Conservation (phyloP, 75 land plant species). For the Pinus tabuliformis region DNA sequence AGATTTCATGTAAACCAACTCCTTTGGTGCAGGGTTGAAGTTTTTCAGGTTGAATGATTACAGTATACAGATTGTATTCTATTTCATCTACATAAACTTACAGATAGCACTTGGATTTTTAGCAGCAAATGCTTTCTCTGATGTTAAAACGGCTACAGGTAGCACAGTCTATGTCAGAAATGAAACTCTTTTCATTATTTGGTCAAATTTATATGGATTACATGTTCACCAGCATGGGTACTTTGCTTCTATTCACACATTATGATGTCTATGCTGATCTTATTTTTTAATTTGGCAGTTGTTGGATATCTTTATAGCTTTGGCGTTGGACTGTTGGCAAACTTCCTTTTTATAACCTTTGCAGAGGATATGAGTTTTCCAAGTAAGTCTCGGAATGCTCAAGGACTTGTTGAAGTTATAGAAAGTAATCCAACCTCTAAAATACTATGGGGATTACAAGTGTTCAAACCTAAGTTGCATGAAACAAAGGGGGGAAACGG, state of each 20-base stretch:
- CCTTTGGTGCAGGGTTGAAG: conserved; percentile 41
- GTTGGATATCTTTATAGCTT: conserved; percentile 73
- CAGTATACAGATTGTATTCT: conserved; percentile 81
- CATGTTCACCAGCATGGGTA: no score
- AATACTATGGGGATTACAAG: no score
- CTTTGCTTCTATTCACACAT: no score
- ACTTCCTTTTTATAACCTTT: conserved; percentile 65
- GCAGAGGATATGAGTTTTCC: conserved; percentile 66
- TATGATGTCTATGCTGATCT: no score
- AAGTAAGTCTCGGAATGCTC: neutral
- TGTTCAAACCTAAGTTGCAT: no score
- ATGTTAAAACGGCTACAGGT: conserved; percentile 88
- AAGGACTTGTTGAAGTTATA: no score
- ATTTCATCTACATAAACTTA: conserved; percentile 78
- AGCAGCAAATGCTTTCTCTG: conserved; percentile 58
- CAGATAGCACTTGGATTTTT: conserved; percentile 82
- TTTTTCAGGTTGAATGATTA: conserved; percentile 78
- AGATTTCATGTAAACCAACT: no score
- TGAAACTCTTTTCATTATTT: no score
- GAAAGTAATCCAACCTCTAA: no score
- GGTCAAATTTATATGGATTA: no score
- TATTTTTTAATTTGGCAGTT: conserved; percentile 36
- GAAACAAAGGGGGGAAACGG: no score
- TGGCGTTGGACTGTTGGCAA: conserved; percentile 75
- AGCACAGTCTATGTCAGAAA: no score